Evolutionary conservation across 148 eudicot genomes (phyloP), one percentile per base, ranked within the genome.

Genomic region (Silene conica): DNA sequence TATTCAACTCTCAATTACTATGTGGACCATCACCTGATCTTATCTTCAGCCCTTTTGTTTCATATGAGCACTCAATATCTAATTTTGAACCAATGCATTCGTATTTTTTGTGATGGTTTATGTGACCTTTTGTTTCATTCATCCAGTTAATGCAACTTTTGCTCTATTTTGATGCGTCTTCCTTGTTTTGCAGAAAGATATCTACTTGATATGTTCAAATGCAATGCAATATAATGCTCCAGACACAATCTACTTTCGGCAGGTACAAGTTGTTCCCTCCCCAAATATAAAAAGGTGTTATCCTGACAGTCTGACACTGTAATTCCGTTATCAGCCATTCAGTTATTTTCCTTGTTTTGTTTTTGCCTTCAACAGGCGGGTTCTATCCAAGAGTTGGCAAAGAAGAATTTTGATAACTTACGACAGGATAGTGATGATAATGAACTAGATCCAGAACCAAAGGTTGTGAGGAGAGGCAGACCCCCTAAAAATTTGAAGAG

Each of bases 141-240:
- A 8, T 22, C 43, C 69, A 74, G 5, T 59, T 20, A 38, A 34
- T 15, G 28, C 56, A 68, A 46, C 23, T 26, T 19, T 46, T 11
- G 55, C 34, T 1, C 5, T 19, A 18, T 13, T 52, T 43, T 64
- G 46, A 48, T 8, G 10, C 46, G 23, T 18, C 18, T 60, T 34
- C 26, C 56, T 58, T 20, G 57, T 54, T 50, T 4, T 83, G 87
- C 98, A 93, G 98, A 85, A 88, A 71, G 98, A 93, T 77, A 82
- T 93, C 13, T 79, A 76, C 76, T 82, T 87, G 85, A 86, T 93
- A 58, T 88, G 89, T 79, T 83, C 98, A 72, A 94, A 94, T 87
- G 98, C 97, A 69, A 95, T 95, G 97, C 90, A 90, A 77, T 95
- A 95, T 68, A 95, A 95, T 82, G 84, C 96, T 72, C 84, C 93